A percentile compares a stretch with the other conserved stretches of the same genome.
Evolutionary conservation across 2,329 filamentous ascomycete genomes (phyloP).

Genomic region (Alternaria gaisen): DNA sequence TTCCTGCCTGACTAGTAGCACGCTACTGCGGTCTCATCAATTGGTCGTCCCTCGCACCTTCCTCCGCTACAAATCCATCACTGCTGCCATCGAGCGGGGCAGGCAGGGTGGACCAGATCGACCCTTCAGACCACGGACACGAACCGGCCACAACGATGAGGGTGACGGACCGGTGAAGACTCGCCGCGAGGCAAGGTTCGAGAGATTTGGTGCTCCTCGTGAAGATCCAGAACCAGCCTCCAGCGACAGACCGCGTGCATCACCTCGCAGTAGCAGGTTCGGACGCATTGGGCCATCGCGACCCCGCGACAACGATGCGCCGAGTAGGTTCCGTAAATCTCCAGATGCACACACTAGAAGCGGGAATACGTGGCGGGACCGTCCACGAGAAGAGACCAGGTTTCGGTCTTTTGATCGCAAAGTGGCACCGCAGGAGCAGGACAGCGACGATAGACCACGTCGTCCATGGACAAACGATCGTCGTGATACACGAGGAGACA

Average conservation of each 20-base stretch:
- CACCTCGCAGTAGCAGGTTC: constrained; percentile 14
- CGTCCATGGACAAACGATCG: not conserved
- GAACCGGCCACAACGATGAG: constrained; percentile 1
- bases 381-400: not conserved
- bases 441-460: not conserved
- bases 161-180: constrained; percentile 4
- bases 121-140: constrained; percentile 19
- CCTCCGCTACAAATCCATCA: constrained; percentile 44
- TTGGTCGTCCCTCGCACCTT: constrained; percentile 25
- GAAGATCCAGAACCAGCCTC: constrained; percentile 1
- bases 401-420: not conserved
- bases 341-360: not conserved
- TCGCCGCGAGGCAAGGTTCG: constrained; percentile 11
- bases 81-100: constrained; percentile 45
- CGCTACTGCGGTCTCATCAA: constrained; percentile 27
- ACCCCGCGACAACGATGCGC: constrained; percentile 6
- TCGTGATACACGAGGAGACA: not conserved
- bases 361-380: not conserved
- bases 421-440: not conserved
- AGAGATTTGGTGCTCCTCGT: constrained; percentile 18
- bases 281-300: constrained; percentile 12
- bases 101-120: constrained; percentile 23
- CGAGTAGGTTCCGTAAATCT: not conserved
- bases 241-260: not conserved
- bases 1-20: constrained; percentile 23